Evolutionary conservation across 83 land plant species (phyloP).

Genomic region (Picea abies): DNA sequence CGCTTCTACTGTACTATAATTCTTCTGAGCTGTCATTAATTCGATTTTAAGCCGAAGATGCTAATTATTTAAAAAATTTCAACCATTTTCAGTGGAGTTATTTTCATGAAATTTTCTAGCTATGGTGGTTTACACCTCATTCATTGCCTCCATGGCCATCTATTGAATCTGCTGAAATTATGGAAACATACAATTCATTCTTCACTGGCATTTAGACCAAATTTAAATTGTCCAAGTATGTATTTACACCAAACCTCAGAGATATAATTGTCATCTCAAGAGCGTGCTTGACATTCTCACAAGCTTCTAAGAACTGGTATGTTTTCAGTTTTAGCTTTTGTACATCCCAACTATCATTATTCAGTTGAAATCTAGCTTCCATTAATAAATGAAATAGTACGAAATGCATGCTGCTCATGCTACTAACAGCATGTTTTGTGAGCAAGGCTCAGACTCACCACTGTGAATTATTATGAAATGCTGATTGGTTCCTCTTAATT

Average conservation of each 20-base stretch:
- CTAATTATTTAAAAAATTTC: background rate
- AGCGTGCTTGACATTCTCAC: too few species aligned
- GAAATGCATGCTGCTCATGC: too few species aligned
- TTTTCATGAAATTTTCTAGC: background rate
- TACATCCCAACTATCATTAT: too few species aligned
- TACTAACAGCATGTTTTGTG: too few species aligned
- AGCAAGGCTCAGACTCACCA: too few species aligned
- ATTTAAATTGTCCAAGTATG: background rate
- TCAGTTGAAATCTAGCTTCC: too few species aligned
- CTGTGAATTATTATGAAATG: too few species aligned
- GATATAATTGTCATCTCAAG: too few species aligned
- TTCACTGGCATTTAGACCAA: background rate
- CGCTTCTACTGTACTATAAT: background rate
- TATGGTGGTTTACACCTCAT: background rate
- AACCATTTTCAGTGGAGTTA: background rate
- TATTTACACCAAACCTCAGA: background rate
- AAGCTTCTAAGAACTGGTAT: too few species aligned
- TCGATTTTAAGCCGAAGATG: background rate
- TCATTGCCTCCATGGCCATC: background rate
- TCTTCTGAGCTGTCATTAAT: slow-evolving; percentile 1
- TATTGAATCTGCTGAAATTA: background rate
- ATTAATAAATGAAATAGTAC: too few species aligned
- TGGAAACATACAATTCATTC: background rate
- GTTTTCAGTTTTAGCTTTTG: too few species aligned
- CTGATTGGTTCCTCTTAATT: too few species aligned